These are phyloP conservation scores for Gomphus bonarii DNA, from an alignment of 1,284 basidiomycete genomes.

Conservation along the genomic window DNA sequence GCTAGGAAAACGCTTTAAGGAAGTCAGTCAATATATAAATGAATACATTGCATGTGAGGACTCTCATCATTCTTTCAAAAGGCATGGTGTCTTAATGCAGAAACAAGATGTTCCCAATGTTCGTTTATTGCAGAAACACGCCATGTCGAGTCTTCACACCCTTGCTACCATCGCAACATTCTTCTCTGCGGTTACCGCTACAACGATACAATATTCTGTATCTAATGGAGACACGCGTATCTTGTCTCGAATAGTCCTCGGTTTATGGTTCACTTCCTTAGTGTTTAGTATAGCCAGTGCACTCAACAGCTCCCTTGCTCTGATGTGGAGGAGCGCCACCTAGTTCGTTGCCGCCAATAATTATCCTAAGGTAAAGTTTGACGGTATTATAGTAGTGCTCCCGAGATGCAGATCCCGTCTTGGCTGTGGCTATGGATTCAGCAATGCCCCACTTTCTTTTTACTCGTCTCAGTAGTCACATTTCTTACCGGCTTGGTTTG, in stretches of 20 bases:
- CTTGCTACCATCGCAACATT: conserved; percentile 4
- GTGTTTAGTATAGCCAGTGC: conserved; percentile 5
- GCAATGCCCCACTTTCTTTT: neutral
- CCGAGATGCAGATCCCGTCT: neutral
- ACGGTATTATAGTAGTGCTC: conserved; percentile 1
- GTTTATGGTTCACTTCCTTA: conserved; percentile 2
- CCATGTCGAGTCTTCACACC: neutral
- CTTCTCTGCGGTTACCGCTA: conserved; percentile 4
- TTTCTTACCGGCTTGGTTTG: neutral
- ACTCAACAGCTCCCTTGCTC: neutral
- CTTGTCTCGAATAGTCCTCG: neutral
- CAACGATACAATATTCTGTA: neutral
- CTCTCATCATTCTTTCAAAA: neutral
- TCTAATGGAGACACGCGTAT: neutral
- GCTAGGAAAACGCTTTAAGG: neutral
- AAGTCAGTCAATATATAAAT: neutral
- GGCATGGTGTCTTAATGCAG: neutral
- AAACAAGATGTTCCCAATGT: neutral
- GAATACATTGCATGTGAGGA: neutral
- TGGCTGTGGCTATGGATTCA: conserved; percentile 6
- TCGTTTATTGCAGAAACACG: neutral
- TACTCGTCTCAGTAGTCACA: conserved; percentile 1
- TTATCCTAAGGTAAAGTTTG: neutral
- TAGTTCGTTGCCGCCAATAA: neutral
- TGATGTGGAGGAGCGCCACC: conserved; percentile 2